A percentile compares a stretch with the other conserved stretches of the same genome.
These are phyloP conservation scores for Phytophthora nicotianae DNA, from an alignment of 352 stramenopile species.

Conservation along the genomic window DNA sequence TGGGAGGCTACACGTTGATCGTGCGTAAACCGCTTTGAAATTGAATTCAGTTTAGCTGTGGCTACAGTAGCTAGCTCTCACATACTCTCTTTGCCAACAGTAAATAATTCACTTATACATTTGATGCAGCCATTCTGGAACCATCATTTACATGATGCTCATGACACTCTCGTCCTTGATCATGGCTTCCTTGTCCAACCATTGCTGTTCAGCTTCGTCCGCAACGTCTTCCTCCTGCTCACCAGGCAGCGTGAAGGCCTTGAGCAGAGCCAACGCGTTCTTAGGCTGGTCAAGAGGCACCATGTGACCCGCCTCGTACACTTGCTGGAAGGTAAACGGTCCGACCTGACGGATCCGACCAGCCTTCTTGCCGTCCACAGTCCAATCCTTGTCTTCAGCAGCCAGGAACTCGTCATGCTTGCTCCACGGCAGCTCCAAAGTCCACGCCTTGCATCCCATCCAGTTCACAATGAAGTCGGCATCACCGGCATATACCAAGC, in stretches of 20 bases:
- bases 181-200: constrained; percentile 32
- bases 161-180: constrained; percentile 45
- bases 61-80: constrained; percentile 1
- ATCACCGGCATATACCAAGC: constrained; percentile 97
- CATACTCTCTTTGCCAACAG: constrained; percentile 3
- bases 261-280: constrained; percentile 94
- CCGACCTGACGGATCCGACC: constrained; percentile 65
- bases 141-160: constrained; percentile 40
- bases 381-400: constrained; percentile 63
- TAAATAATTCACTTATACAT: constrained; percentile 27
- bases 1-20: constrained; percentile 68
- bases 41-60: constrained; percentile 23
- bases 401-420: constrained; percentile 58
- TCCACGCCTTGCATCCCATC: constrained; percentile 97
- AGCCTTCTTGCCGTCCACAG: constrained; percentile 62
- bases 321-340: constrained; percentile 93
- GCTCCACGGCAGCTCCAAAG: constrained; percentile 93
- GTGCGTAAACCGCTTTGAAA: constrained; percentile 41
- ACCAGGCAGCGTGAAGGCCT: constrained; percentile 80
- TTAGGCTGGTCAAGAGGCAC: constrained; percentile 94
- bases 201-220: constrained; percentile 25
- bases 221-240: constrained; percentile 26
- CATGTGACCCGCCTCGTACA: constrained; percentile 97
- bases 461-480: constrained; percentile 98
- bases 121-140: constrained; percentile 1